A percentile compares a stretch with the other conserved stretches of the same genome.
Conservation (phyloP, 2,329 filamentous ascomycete genomes). For the Calonectria leucothoes region DNA sequence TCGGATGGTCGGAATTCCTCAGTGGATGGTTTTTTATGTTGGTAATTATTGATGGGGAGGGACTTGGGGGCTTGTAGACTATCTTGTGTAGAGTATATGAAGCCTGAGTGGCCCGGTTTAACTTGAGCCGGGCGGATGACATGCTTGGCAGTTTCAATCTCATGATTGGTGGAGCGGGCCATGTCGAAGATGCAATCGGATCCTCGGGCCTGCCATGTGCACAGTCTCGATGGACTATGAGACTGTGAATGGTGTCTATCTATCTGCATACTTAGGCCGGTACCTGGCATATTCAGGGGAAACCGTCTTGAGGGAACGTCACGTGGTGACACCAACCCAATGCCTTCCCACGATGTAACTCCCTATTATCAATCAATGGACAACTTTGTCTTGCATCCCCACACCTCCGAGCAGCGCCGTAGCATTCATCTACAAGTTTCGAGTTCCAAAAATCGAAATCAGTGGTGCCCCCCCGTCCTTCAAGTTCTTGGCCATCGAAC, state of each 20-base stretch:
- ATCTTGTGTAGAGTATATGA: constrained; percentile 32
- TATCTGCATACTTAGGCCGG: background rate
- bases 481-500: constrained; percentile 28
- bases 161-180: constrained; percentile 9
- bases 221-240: background rate
- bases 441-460: background rate
- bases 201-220: constrained; percentile 13
- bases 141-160: constrained; percentile 4
- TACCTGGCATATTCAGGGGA: constrained; percentile 4
- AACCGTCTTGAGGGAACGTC: background rate
- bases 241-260: too few species aligned
- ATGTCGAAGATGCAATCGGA: constrained; percentile 8
- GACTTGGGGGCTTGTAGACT: constrained; percentile 26
- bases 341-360: background rate
- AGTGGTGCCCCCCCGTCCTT: background rate
- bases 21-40: constrained; percentile 37
- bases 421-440: background rate
- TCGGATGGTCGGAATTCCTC: constrained; percentile 41
- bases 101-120: constrained; percentile 9
- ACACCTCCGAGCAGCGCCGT: background rate
- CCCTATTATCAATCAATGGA: background rate
- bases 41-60: constrained; percentile 33
- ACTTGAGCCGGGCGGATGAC: background rate
- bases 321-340: background rate
- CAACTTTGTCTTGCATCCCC: background rate